Evolutionary conservation across 139 green algal species (phyloP).

Genomic region (Parachlorella kessleri): DNA sequence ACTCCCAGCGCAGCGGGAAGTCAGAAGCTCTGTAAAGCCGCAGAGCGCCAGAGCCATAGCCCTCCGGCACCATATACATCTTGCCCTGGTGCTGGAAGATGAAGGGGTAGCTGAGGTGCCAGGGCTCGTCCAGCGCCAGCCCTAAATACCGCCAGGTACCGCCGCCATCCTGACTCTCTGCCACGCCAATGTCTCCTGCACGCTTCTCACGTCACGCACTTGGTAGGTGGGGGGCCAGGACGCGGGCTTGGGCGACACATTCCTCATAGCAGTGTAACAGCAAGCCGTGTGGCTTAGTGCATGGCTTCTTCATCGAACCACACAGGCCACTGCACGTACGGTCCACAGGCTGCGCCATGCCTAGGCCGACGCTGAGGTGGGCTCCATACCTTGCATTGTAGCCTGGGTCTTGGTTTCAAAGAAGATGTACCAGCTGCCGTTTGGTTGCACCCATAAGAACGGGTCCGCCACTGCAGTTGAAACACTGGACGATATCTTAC

Average conservation of each 20-base stretch:
- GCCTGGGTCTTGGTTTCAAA: constrained; percentile 43
- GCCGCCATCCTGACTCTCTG: constrained; percentile 36
- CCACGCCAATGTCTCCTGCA: constrained; percentile 36
- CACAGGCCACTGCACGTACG: background rate
- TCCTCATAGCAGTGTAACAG: background rate
- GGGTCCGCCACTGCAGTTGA: constrained; percentile 33
- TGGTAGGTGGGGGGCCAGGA: background rate
- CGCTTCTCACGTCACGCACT: background rate
- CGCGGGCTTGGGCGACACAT: background rate
- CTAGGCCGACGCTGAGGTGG: background rate
- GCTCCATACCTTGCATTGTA: constrained; percentile 19
- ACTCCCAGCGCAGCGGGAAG: constrained; percentile 37
- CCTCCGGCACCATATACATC: constrained; percentile 56
- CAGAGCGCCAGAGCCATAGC: constrained; percentile 24
- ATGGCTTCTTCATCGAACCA: background rate
- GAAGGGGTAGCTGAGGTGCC: constrained; percentile 54
- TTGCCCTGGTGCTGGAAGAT: constrained; percentile 38
- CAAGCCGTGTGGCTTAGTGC: background rate
- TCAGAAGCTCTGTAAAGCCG: constrained; percentile 34
- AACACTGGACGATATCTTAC: background rate
- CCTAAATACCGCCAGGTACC: constrained; percentile 38
- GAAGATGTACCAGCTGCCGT: constrained; percentile 34
- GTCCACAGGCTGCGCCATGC: background rate
- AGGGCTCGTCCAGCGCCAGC: constrained; percentile 46
- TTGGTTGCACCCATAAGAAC: constrained; percentile 24